Conservation (phyloP, 2,329 filamentous ascomycete genomes). For the Diplodia sapinea region DNA sequence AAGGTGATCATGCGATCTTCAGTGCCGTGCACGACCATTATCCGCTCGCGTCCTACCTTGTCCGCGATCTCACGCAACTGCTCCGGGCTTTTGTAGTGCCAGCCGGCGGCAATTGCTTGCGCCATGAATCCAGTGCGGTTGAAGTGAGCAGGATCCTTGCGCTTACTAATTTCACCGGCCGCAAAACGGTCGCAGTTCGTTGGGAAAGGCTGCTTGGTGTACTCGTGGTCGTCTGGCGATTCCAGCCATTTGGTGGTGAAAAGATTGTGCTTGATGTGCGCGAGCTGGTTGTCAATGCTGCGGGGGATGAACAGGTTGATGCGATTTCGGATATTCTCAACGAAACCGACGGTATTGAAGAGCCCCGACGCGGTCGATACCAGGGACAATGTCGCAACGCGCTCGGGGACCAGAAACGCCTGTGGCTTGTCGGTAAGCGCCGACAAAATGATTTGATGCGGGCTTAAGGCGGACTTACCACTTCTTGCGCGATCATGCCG, state of each 20-base stretch:
- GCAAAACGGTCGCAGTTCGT: conserved; percentile 83
- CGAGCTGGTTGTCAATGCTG: conserved; percentile 69
- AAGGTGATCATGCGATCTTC: conserved; percentile 78
- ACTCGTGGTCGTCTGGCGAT: conserved; percentile 59
- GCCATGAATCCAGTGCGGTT: conserved; percentile 71
- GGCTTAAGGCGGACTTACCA: conserved; percentile 54
- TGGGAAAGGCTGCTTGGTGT: conserved; percentile 60
- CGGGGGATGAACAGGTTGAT: conserved; percentile 69
- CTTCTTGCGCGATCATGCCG: conserved; percentile 90
- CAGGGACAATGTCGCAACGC: conserved; percentile 57
- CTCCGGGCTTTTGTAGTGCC: conserved; percentile 74
- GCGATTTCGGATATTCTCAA: conserved; percentile 67
- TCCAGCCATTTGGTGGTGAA: conserved; percentile 70
- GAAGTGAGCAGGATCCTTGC: conserved; percentile 65
- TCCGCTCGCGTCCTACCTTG: conserved; percentile 72
- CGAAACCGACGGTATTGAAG: conserved; percentile 59
- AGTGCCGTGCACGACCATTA: conserved; percentile 78
- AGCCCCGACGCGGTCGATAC: conserved; percentile 57
- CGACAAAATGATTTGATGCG: not conserved
- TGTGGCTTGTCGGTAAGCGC: conserved; percentile 33
- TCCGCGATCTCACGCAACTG: conserved; percentile 72
- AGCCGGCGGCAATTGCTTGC: conserved; percentile 78
- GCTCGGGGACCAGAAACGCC: conserved; percentile 53
- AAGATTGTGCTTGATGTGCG: conserved; percentile 67
- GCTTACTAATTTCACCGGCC: conserved; percentile 78